A percentile compares a stretch with the other conserved stretches of the same genome.
Evolutionary conservation across 225 moss, liverwort and hornwort genomes (phyloP).

Genomic region (Sphagnum tenellum): DNA sequence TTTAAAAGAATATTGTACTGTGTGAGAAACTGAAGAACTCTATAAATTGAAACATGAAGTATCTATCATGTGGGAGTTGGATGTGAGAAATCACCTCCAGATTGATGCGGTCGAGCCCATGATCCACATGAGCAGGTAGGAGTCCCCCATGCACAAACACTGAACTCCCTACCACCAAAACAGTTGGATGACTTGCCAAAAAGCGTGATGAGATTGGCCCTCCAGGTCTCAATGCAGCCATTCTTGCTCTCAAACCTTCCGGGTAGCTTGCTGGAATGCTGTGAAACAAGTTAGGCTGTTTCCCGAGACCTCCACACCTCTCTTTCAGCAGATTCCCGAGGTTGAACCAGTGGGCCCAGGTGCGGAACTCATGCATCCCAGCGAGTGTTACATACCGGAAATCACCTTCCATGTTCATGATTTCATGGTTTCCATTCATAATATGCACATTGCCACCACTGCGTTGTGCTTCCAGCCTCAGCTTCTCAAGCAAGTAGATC

Average conservation of each 20-base stretch:
- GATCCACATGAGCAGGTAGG: conserved; percentile 50
- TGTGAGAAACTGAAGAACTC: too few relatives aligned
- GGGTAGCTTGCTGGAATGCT: conserved; percentile 50
- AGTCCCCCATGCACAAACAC: conserved; percentile 86
- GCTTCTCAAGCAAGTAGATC: conserved; percentile 74
- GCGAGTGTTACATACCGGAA: conserved; percentile 48
- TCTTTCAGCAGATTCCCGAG: conserved; percentile 31
- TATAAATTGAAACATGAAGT: too few relatives aligned
- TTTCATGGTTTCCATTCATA: conserved; percentile 92
- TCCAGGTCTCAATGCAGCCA: conserved; percentile 78
- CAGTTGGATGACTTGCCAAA: conserved; percentile 69
- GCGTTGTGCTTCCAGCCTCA: conserved; percentile 63
- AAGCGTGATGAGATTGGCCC: conserved; percentile 72
- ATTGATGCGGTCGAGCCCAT: conserved; percentile 76
- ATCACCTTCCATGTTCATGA: conserved; percentile 95
- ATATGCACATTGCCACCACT: conserved; percentile 73
- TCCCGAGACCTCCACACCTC: conserved; percentile 23
- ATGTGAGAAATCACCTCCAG: conserved; percentile 38
- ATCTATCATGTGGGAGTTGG: too few relatives aligned
- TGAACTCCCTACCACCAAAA: conserved; percentile 74
- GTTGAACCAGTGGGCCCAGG: conserved; percentile 73
- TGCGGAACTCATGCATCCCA: conserved; percentile 59
- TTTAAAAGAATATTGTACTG: too few relatives aligned
- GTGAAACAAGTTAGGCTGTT: conserved; percentile 22
- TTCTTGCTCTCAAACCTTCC: conserved; percentile 55